phyloP scores from a whole-genome alignment of 2,329 filamentous ascomycete genomes.

The Tolypocladium album region DNA sequence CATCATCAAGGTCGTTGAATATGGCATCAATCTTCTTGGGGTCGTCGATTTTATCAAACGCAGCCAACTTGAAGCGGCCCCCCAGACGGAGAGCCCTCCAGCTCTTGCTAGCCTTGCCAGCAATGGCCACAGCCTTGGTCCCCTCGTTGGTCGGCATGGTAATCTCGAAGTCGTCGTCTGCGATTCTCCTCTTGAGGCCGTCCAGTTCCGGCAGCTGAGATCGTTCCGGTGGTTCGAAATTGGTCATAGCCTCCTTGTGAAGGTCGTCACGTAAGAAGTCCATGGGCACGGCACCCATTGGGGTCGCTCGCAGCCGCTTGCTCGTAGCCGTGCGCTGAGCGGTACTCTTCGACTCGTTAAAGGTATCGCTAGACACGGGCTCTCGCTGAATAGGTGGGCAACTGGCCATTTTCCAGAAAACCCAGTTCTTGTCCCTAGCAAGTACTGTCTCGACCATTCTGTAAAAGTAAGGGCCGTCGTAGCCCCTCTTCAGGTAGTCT shows the following conservation, averaged over 20 bases:
- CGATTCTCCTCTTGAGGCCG: constrained; percentile 62
- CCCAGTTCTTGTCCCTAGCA: constrained; percentile 96
- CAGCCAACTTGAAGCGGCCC: constrained; percentile 58
- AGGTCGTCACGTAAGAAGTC: constrained; percentile 66
- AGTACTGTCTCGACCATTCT: constrained; percentile 96
- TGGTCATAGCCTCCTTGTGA: constrained; percentile 49
- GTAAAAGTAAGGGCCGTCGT: constrained; percentile 85
- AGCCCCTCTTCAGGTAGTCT: constrained; percentile 68
- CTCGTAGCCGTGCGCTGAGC: constrained; percentile 57
- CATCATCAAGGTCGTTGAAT: constrained; percentile 38
- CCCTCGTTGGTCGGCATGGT: constrained; percentile 62
- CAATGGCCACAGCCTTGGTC: constrained; percentile 44
- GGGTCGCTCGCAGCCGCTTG: constrained; percentile 57
- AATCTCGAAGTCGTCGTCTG: constrained; percentile 74
- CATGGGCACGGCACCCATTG: constrained; percentile 64
- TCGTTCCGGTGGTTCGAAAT: constrained; percentile 54
- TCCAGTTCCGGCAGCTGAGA: constrained; percentile 60
- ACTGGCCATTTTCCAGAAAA: constrained; percentile 92
- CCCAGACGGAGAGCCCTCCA: constrained; percentile 84
- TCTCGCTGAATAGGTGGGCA: constrained; percentile 78
- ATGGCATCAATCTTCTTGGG: constrained; percentile 57
- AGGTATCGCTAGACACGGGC: constrained; percentile 57
- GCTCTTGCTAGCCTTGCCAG: constrained; percentile 74
- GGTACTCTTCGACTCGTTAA: constrained; percentile 56
- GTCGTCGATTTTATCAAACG: constrained; percentile 82